phyloP scores from a whole-genome alignment of 1,139 yeast genomes.

The Geotrichum aggregatum region DNA sequence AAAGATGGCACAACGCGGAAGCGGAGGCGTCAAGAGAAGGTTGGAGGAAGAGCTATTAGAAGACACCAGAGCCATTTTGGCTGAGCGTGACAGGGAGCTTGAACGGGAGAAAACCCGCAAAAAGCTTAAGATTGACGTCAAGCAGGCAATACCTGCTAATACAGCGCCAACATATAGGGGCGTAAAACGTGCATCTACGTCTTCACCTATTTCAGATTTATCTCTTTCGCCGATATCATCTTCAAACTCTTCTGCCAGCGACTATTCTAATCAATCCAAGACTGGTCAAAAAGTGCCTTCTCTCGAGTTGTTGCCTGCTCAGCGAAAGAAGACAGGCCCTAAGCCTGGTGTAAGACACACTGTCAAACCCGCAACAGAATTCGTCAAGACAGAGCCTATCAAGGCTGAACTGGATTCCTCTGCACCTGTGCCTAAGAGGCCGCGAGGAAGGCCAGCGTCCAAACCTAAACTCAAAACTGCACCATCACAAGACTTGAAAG shows the following conservation, averaged over 20 bases:
- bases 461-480: slow-evolving; percentile 6
- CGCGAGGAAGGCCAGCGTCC: not conserved
- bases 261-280: not conserved
- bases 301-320: not conserved
- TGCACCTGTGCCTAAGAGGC: not conserved
- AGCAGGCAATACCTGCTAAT: not conserved
- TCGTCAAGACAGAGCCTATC: not conserved
- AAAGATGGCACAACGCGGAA: slow-evolving; percentile 44
- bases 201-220: slow-evolving; percentile 3
- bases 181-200: not conserved
- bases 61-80: slow-evolving; percentile 55
- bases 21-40: slow-evolving; percentile 53
- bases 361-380: not conserved
- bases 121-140: not conserved
- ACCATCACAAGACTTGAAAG: not conserved
- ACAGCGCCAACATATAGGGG: not conserved
- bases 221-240: slow-evolving; percentile 3
- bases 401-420: not conserved
- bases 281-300: not conserved
- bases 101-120: slow-evolving; percentile 23
- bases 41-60: slow-evolving; percentile 68
- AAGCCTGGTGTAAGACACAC: not conserved
- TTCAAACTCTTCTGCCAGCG: not conserved
- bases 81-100: slow-evolving; percentile 20
- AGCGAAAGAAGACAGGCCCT: not conserved